Percentiles rank a stretch among this genome's conserved stretches.
phyloP scores from a whole-genome alignment of 164 flowering plant species.

The Chloranthus sessilifolius region DNA sequence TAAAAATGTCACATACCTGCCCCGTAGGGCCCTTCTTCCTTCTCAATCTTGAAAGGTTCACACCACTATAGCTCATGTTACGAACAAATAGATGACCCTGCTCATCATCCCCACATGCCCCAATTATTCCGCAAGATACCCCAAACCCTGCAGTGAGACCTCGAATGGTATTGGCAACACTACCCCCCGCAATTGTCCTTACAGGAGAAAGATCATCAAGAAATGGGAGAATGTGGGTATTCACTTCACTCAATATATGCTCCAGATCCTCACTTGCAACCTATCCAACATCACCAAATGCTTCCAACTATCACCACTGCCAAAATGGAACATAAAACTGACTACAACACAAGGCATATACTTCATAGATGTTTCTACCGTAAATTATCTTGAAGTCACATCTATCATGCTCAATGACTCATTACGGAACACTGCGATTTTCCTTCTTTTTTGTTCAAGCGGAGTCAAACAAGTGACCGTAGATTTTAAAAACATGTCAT shows the following conservation, averaged over 20 bases:
- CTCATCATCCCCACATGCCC: conserved; percentile 89
- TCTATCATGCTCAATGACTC: too few relatives aligned
- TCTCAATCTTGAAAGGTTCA: conserved; percentile 63
- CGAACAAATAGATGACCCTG: conserved; percentile 61
- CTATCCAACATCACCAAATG: conserved; percentile 24
- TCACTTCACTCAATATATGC: conserved; percentile 53
- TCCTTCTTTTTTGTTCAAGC: too few relatives aligned
- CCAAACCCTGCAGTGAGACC: conserved; percentile 86
- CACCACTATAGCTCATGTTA: conserved; percentile 66
- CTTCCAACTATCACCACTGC: neutral
- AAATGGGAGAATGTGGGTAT: conserved; percentile 41
- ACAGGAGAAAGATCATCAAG: conserved; percentile 38
- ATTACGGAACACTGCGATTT: too few relatives aligned
- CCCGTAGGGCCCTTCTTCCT: conserved; percentile 71
- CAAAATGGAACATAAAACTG: too few relatives aligned
- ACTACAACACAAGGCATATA: too few relatives aligned
- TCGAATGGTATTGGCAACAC: conserved; percentile 89
- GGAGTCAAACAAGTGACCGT: too few relatives aligned
- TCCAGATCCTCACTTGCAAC: conserved; percentile 71
- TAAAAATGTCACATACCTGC: conserved; percentile 43
- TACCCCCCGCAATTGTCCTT: conserved; percentile 86
- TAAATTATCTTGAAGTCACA: too few relatives aligned
- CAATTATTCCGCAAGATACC: conserved; percentile 66
- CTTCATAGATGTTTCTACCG: too few relatives aligned
- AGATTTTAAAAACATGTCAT: too few relatives aligned